phyloP scores from a whole-genome alignment of 2,329 filamentous ascomycete species.

The Mycosphaerella sp. region DNA sequence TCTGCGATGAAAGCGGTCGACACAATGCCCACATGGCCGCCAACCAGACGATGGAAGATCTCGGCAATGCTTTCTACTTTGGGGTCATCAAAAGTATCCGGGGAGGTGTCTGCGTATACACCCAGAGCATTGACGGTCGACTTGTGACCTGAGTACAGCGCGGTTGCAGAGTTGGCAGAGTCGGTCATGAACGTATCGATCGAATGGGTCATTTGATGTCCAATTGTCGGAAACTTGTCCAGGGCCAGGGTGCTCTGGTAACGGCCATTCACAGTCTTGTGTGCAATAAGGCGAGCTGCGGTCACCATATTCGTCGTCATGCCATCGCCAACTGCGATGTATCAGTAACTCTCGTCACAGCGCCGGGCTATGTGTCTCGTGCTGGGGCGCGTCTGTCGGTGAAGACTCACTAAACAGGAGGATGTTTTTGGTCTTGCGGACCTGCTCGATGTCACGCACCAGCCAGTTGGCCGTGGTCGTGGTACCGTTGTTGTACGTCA shows the following conservation, averaged over 20 bases:
- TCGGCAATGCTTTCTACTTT: constrained; percentile 81
- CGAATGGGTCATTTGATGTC: constrained; percentile 84
- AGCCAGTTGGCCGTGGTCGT: constrained; percentile 69
- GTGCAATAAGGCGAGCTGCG: constrained; percentile 71
- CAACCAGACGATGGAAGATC: constrained; percentile 64
- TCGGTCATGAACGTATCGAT: constrained; percentile 78
- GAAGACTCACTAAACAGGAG: constrained; percentile 57
- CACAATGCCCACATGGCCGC: constrained; percentile 56
- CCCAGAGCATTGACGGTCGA: constrained; percentile 74
- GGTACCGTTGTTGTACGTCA: constrained; percentile 67
- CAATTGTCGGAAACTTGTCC: constrained; percentile 67
- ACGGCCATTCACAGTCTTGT: constrained; percentile 77
- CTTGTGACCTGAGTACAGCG: constrained; percentile 78
- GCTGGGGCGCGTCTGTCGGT: too few species aligned
- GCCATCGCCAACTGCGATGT: constrained; percentile 52
- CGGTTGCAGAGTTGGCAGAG: constrained; percentile 76
- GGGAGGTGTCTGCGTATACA: constrained; percentile 72
- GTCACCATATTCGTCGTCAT: constrained; percentile 56
- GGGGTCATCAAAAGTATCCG: constrained; percentile 69
- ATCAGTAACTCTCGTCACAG: too few species aligned
- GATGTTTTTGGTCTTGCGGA: constrained; percentile 66
- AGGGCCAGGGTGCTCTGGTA: constrained; percentile 65
- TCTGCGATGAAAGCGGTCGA: constrained; percentile 77
- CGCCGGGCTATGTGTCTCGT: too few species aligned
- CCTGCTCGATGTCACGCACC: constrained; percentile 62